A percentile compares a stretch with the other conserved stretches of the same genome.
Evolutionary conservation across 768 basidiomycete species (phyloP).

Genomic region (Boletus rubropictus): DNA sequence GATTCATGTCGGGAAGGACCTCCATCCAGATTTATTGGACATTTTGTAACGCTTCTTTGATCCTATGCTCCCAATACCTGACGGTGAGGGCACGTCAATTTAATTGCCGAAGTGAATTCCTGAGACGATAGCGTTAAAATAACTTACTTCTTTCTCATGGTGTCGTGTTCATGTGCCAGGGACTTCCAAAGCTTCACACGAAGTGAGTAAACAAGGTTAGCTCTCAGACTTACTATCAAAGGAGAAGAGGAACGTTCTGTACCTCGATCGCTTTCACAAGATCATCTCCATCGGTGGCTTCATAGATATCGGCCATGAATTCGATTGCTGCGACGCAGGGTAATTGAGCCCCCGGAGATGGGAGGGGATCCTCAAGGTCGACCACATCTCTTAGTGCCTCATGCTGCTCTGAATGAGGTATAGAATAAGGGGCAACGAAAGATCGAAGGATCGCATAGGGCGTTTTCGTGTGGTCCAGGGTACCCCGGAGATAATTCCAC

Average conservation of each 20-base stretch:
- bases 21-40: slow-evolving; percentile 14
- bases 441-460: slow-evolving; percentile 50
- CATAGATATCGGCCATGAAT: slow-evolving; percentile 75
- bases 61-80: slow-evolving; percentile 79
- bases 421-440: slow-evolving; percentile 65
- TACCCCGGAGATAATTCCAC: slow-evolving; percentile 94
- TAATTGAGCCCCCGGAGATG: slow-evolving; percentile 57
- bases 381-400: slow-evolving; percentile 41
- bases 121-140: slow-evolving; percentile 7
- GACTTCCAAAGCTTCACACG: slow-evolving; percentile 58
- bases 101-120: slow-evolving; percentile 19
- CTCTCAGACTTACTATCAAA: neutral
- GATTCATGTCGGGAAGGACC: slow-evolving; percentile 4
- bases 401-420: slow-evolving; percentile 27
- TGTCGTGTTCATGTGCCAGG: slow-evolving; percentile 64
- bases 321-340: slow-evolving; percentile 79
- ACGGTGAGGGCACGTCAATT: slow-evolving; percentile 13
- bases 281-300: slow-evolving; percentile 47
- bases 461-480: slow-evolving; percentile 56
- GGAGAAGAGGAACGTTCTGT: slow-evolving; percentile 5
- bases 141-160: slow-evolving; percentile 68
- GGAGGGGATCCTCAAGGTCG: slow-evolving; percentile 72
- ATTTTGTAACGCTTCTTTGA: slow-evolving; percentile 42
- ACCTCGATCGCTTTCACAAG: slow-evolving; percentile 48
- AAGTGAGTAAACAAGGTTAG: slow-evolving; percentile 11